Conservation (phyloP, 805 yeast genomes). For the Ogataea glucozyma region DNA sequence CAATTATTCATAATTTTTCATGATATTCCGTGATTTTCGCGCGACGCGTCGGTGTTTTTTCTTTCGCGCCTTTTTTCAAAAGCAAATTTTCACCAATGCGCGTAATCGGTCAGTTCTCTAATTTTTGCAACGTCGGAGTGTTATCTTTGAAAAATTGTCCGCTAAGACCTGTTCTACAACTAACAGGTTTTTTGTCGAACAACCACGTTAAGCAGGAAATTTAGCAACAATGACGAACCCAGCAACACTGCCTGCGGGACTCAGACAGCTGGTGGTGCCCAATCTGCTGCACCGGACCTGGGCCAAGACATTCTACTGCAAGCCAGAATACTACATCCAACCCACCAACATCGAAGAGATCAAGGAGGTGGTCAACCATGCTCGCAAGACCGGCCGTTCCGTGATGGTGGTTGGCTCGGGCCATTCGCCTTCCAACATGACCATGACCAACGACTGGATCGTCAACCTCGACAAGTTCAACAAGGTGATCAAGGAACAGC, state of each 20-base stretch:
- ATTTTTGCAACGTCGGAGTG: neutral
- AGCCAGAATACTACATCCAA: conserved; percentile 77
- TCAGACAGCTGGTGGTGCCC: conserved; percentile 38
- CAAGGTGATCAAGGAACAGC: conserved; percentile 45
- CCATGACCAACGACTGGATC: conserved; percentile 87
- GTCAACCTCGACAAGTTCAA: conserved; percentile 79
- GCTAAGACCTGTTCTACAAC: too few relatives aligned
- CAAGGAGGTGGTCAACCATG: conserved; percentile 61
- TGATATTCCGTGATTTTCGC: too few relatives aligned
- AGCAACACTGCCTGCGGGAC: conserved; percentile 25
- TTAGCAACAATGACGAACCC: conserved; percentile 4
- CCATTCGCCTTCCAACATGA: conserved; percentile 90
- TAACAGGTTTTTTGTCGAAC: neutral
- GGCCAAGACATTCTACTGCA: conserved; percentile 86
- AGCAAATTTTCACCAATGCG: conserved; percentile 1
- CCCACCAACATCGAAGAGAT: conserved; percentile 75
- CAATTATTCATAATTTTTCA: too few relatives aligned
- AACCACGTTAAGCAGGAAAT: neutral
- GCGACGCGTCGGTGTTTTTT: conserved; percentile 12
- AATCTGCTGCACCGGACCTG: conserved; percentile 63
- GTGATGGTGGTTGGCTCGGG: conserved; percentile 89
- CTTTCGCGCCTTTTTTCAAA: neutral
- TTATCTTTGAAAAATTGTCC: neutral
- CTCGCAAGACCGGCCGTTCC: conserved; percentile 59
- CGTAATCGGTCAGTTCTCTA: conserved; percentile 2